Evolutionary conservation across 805 yeast genomes (phyloP).

Genomic region (Lipomyces japonicus): DNA sequence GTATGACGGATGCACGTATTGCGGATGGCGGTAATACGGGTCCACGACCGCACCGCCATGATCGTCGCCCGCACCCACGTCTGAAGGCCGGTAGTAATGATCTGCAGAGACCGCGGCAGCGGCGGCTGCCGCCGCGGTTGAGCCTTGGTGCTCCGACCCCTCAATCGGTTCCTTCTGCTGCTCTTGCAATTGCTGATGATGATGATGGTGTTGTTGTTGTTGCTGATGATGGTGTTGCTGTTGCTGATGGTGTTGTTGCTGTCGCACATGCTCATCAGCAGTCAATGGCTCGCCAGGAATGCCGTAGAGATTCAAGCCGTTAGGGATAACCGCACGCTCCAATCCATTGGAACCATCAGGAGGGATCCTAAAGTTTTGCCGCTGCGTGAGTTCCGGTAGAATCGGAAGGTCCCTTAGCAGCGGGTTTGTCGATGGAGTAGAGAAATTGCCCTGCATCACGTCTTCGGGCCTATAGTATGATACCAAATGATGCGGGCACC

Average conservation of each 20-base stretch:
- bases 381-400: conserved; percentile 37
- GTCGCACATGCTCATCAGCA: no score
- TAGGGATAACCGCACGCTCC: conserved; percentile 23
- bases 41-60: conserved; percentile 9
- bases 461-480: conserved; percentile 77
- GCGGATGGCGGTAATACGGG: conserved; percentile 17
- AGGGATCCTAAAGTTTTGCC: conserved; percentile 38
- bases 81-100: conserved; percentile 9
- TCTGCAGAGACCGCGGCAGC: conserved; percentile 2
- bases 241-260: background rate
- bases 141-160: background rate
- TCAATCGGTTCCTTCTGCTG: no score
- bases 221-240: background rate
- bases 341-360: conserved; percentile 31
- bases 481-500: conserved; percentile 54
- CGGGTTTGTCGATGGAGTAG: conserved; percentile 55
- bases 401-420: conserved; percentile 47
- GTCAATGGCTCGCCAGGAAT: no score
- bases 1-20: conserved; percentile 14
- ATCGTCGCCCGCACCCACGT: conserved; percentile 8
- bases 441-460: conserved; percentile 54
- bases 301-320: conserved; percentile 4
- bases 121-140: background rate
- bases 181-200: no score
- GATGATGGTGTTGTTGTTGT: no score